phyloP scores from a whole-genome alignment of 2,329 filamentous ascomycete genomes.

The Aureobasidium sp. region DNA sequence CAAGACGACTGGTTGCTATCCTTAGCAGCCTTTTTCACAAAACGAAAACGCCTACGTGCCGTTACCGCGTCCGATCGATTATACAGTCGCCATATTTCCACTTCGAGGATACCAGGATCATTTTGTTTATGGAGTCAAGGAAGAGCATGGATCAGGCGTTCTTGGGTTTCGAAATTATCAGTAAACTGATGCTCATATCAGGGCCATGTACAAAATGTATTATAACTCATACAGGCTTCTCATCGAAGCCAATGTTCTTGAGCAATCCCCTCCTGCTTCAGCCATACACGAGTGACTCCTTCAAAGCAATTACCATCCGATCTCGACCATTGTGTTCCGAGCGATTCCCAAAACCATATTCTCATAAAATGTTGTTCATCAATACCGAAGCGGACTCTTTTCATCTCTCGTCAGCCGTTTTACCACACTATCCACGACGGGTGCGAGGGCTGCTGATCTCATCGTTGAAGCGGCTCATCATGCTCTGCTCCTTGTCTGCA shows the following conservation, averaged over 20 bases:
- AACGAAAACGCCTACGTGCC: too few relatives aligned
- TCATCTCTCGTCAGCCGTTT: not conserved
- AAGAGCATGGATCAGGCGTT: conserved; percentile 11
- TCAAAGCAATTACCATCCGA: not conserved
- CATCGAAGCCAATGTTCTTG: not conserved
- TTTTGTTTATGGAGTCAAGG: conserved; percentile 1
- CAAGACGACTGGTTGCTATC: not conserved
- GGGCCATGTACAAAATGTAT: conserved; percentile 12
- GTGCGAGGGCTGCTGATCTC: not conserved
- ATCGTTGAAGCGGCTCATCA: conserved; percentile 7
- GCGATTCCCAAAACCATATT: not conserved
- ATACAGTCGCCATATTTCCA: not conserved
- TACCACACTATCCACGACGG: not conserved
- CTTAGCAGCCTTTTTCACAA: not conserved
- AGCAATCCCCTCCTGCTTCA: not conserved
- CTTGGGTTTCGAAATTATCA: not conserved
- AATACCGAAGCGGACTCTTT: not conserved
- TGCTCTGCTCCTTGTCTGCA: conserved; percentile 9
- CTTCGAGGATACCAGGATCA: not conserved
- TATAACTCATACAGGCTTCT: conserved; percentile 1
- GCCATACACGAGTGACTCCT: not conserved
- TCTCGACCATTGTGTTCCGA: not conserved
- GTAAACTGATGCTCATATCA: not conserved
- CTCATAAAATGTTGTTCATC: not conserved
- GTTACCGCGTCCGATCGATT: not conserved